Conservation (phyloP, 495 filamentous ascomycete genomes). For the Tuber brumale region DNA sequence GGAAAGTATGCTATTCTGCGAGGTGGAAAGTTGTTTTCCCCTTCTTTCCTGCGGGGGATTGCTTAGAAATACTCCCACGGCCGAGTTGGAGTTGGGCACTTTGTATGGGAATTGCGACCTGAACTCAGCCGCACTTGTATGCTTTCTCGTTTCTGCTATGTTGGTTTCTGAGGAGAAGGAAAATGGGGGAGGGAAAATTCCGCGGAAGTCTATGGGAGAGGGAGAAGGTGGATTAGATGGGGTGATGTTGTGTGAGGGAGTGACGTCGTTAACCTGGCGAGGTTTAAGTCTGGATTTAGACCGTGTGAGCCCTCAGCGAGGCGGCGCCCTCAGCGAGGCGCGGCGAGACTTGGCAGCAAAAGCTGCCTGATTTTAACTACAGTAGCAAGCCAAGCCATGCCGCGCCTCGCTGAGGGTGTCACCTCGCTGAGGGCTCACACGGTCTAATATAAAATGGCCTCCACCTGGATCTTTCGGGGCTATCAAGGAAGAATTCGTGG, state of each 20-base stretch:
- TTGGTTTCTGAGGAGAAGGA: neutral
- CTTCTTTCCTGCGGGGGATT: neutral
- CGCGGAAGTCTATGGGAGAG: neutral
- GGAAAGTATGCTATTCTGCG: neutral
- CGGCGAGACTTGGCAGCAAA: too few species aligned
- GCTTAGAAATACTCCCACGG: neutral
- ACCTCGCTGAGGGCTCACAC: too few species aligned
- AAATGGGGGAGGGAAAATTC: neutral
- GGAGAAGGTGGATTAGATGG: neutral
- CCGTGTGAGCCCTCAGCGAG: too few species aligned
- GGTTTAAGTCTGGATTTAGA: neutral
- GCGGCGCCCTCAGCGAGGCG: too few species aligned
- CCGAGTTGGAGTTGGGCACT: too few species aligned
- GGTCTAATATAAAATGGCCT: neutral
- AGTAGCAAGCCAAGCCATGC: too few species aligned
- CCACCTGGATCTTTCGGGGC: neutral
- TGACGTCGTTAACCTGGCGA: neutral
- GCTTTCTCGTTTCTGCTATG: neutral
- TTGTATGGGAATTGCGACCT: too few species aligned
- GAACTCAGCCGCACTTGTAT: too few species aligned
- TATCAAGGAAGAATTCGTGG: neutral
- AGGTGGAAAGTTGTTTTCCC: neutral
- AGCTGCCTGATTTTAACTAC: too few species aligned
- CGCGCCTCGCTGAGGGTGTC: too few species aligned
- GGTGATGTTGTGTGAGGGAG: too few species aligned